Evolutionary conservation across 306 rosid species (phyloP).

Genomic region (Abrus precatorius): DNA sequence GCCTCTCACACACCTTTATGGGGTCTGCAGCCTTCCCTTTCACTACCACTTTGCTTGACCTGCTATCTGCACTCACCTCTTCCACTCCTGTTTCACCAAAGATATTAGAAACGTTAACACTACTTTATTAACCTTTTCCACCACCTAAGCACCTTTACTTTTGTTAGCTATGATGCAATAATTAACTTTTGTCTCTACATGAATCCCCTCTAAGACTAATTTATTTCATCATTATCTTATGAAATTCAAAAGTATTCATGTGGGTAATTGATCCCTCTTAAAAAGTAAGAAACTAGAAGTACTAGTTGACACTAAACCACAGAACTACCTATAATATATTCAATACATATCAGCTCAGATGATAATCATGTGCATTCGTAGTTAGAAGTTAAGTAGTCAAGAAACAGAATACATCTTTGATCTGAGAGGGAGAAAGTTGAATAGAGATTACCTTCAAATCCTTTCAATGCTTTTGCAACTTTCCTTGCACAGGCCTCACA

Average conservation of each 20-base stretch:
- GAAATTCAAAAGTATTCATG: constrained; percentile 16
- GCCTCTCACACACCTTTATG: constrained; percentile 68
- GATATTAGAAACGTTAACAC: background rate
- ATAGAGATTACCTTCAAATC: constrained; percentile 72
- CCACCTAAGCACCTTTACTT: constrained; percentile 1
- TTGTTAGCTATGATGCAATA: background rate
- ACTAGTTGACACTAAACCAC: background rate
- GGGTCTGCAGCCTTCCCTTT: constrained; percentile 83
- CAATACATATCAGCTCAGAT: background rate
- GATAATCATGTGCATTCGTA: background rate
- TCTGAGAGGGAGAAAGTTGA: background rate
- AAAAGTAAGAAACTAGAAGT: background rate
- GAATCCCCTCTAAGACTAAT: background rate
- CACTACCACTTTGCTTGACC: constrained; percentile 72
- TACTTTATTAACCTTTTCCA: background rate
- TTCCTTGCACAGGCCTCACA: constrained; percentile 91
- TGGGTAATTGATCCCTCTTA: background rate
- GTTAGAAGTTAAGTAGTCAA: background rate
- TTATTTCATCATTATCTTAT: constrained; percentile 15
- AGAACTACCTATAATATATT: constrained; percentile 2
- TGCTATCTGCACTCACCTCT: constrained; percentile 71
- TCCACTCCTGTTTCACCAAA: constrained; percentile 65
- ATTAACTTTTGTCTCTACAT: constrained; percentile 38
- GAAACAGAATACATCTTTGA: background rate
- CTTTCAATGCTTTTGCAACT: constrained; percentile 81